Evolutionary conservation across 805 yeast species (phyloP).

Genomic region (Tetrapisispora arboricola): DNA sequence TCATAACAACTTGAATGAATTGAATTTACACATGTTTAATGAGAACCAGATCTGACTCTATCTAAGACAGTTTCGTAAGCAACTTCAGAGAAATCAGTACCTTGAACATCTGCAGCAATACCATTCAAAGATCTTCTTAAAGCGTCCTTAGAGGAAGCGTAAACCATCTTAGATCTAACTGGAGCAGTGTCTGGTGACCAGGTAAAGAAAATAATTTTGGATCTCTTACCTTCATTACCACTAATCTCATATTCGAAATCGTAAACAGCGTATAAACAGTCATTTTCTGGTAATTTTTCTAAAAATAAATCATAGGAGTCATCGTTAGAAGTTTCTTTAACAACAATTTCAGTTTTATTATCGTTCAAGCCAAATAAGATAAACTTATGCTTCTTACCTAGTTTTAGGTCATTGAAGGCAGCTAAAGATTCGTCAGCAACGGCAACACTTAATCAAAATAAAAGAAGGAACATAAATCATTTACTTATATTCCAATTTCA

Average conservation of each 20-base stretch:
- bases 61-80: slow-evolving; percentile 89
- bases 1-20: background rate
- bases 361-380: slow-evolving; percentile 75
- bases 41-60: slow-evolving; percentile 70
- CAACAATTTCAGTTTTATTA: slow-evolving; percentile 82
- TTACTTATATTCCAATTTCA: background rate
- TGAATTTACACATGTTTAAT: background rate
- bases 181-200: slow-evolving; percentile 99
- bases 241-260: slow-evolving; percentile 92
- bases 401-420: slow-evolving; percentile 92
- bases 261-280: slow-evolving; percentile 92
- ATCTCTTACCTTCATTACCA: slow-evolving; percentile 89
- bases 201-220: slow-evolving; percentile 58
- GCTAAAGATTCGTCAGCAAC: slow-evolving; percentile 83
- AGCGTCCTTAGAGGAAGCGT: slow-evolving; percentile 97
- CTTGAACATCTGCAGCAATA: slow-evolving; percentile 89
- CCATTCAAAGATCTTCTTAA: slow-evolving; percentile 96
- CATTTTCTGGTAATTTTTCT: slow-evolving; percentile 86
- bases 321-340: slow-evolving; percentile 70
- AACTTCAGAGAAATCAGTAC: slow-evolving; percentile 96
- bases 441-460: slow-evolving; percentile 45
- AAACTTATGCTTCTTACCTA: slow-evolving; percentile 82
- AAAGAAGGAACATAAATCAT: too few species aligned
- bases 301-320: slow-evolving; percentile 75
- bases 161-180: slow-evolving; percentile 92